Evolutionary conservation across 805 yeast genomes (phyloP).

Genomic region (Candida piceae): DNA sequence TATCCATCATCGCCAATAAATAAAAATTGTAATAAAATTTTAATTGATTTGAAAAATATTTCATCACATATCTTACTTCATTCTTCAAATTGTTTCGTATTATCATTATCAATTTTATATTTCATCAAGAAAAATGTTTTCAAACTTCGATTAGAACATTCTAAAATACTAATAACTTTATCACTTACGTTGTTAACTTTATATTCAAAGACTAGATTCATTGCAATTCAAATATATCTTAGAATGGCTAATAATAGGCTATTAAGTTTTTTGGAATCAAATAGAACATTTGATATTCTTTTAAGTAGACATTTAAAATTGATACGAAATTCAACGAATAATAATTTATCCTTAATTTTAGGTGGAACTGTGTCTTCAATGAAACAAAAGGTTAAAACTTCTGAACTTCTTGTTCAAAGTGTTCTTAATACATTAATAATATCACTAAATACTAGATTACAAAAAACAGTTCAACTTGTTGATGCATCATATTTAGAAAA

Average conservation of each 20-base stretch:
- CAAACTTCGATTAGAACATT: conserved; percentile 1
- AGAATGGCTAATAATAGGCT: conserved; percentile 15
- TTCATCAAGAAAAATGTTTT: conserved; percentile 9
- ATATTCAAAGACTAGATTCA: conserved; percentile 14
- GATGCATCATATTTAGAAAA: conserved; percentile 16
- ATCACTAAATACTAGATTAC: conserved; percentile 15
- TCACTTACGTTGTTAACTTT: conserved; percentile 11
- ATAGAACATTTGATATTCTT: conserved; percentile 13
- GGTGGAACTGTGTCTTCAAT: conserved; percentile 3
- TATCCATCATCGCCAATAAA: not conserved
- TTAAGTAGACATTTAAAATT: conserved; percentile 8
- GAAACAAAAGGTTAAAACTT: conserved; percentile 8
- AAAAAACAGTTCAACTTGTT: conserved; percentile 10
- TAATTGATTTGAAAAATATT: conserved; percentile 9
- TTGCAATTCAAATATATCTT: conserved; percentile 16
- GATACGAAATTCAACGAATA: conserved; percentile 7
- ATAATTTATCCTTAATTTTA: conserved; percentile 6
- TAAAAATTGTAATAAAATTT: conserved; percentile 3
- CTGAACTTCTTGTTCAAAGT: conserved; percentile 12
- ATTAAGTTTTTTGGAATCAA: conserved; percentile 7
- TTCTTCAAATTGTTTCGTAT: conserved; percentile 13
- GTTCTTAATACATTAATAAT: conserved; percentile 16
- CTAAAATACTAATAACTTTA: conserved; percentile 11
- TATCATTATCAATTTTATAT: conserved; percentile 14
- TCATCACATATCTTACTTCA: conserved; percentile 19